Conservation (phyloP, 495 filamentous ascomycete species). For the Podospora appendiculata region DNA sequence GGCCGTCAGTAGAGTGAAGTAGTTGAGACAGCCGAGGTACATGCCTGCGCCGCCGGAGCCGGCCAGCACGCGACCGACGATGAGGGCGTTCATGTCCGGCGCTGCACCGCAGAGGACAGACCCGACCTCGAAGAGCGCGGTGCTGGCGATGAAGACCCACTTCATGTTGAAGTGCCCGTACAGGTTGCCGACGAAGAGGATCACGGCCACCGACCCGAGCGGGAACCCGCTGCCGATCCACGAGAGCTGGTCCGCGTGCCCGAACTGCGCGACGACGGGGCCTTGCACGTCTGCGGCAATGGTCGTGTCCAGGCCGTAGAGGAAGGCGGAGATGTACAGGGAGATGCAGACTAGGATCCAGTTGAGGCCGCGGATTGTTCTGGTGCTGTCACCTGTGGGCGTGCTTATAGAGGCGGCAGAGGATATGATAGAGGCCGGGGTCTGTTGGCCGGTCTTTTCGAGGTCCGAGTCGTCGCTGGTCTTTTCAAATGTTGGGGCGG, state of each 20-base stretch:
- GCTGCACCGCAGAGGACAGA: conserved; percentile 50
- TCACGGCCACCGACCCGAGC: conserved; percentile 40
- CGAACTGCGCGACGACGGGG: conserved; percentile 41
- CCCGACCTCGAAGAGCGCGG: conserved; percentile 43
- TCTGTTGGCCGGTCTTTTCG: conserved; percentile 1
- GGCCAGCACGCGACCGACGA: conserved; percentile 50
- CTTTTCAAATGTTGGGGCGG: conserved; percentile 8
- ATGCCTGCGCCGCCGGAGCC: conserved; percentile 39
- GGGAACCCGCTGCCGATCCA: conserved; percentile 52
- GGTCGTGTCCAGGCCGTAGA: conserved; percentile 54
- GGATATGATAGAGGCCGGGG: background rate
- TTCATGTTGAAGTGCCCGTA: conserved; percentile 20
- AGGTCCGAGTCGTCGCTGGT: background rate
- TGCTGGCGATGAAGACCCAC: conserved; percentile 28
- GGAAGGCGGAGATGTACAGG: conserved; percentile 40
- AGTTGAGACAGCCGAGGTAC: conserved; percentile 33
- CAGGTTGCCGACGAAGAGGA: conserved; percentile 32
- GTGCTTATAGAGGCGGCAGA: background rate
- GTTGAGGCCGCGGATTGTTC: conserved; percentile 12
- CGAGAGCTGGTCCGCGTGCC: conserved; percentile 43
- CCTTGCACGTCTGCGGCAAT: conserved; percentile 55
- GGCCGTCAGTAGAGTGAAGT: conserved; percentile 42
- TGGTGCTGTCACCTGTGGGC: background rate
- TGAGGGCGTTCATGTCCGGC: conserved; percentile 44
- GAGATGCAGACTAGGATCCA: conserved; percentile 39